Evolutionary conservation across 768 basidiomycete genomes (phyloP), one percentile per base, ranked within the genome.

Genomic region (Mycena vulgaris): DNA sequence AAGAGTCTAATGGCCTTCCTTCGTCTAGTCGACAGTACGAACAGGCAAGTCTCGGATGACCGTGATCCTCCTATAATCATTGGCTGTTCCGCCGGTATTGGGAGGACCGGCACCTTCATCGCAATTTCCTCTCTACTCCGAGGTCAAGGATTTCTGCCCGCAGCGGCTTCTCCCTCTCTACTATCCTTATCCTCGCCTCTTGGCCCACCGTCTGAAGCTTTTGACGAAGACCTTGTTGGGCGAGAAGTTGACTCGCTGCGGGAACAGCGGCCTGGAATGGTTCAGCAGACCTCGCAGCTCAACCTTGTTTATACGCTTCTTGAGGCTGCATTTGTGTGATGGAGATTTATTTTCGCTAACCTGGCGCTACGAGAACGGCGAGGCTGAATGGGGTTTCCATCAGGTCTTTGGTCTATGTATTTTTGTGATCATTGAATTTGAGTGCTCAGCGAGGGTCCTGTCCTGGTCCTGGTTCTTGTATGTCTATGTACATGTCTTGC

Each of bases 21-120:
- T 49, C 83, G 83, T 11, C 85, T 93, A n/a, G 92, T 91, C 28
- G 91, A 94, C 73, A 76, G 74, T 9, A 80, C 84, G 49, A 95
- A 95, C 79, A 87, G 85, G 69, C 85, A 88, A 69, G 73, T 75
- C 27, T 80, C 83, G 35, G 75, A 74, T 33, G 87, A 91, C 72
- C 82, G 87, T 17, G 90, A 92, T 70, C 92, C 93, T n/a, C 94
- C 94, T 0, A 87, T 93, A 70, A 88, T 96, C 74, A 87, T 94
- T 33, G 89, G 93, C 70, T 97, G 95, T 77, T 95, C 94, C 30
- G 95, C 96, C 1, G 95, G 95, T 5, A 86, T 96, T 66, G 95
- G 95, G 4, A 88, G 95, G 39, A 95, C 95, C 5, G 95, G 95
- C 21, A 88, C 95, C 8, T 95, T 95, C 80, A 93, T 97, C 76